Evolutionary conservation across 2,329 filamentous ascomycete species (phyloP).

Genomic region (Colletotrichum noveboracense): DNA sequence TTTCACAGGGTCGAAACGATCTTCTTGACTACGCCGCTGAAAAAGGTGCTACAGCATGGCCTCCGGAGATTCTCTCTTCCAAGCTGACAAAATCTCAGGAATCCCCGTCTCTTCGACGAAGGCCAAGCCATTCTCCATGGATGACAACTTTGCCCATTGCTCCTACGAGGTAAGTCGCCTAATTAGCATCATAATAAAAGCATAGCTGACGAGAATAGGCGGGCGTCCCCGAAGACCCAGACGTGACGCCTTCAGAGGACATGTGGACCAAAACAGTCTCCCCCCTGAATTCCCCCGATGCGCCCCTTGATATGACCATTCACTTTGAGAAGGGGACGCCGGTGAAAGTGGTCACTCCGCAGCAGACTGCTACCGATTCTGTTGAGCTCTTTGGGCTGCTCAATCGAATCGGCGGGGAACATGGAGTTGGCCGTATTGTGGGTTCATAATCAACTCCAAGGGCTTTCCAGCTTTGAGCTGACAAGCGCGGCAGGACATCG

Average conservation of each 20-base stretch:
- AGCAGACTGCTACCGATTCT: conserved; percentile 64
- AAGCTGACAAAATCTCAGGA: conserved; percentile 27
- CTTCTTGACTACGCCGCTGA: conserved; percentile 73
- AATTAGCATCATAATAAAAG: conserved; percentile 43
- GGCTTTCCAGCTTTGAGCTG: accelerated
- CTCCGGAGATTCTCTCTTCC: accelerated
- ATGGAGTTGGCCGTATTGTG: conserved; percentile 74
- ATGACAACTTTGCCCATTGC: conserved; percentile 66
- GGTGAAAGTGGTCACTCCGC: conserved; percentile 61
- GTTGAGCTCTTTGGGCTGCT: conserved; percentile 69
- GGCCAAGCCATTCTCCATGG: conserved; percentile 59
- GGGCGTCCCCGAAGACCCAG: conserved; percentile 67
- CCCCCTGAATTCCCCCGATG: conserved; percentile 66
- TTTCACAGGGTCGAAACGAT: conserved; percentile 65
- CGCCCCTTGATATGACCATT: conserved; percentile 69
- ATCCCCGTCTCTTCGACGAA: conserved; percentile 78
- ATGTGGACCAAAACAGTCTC: conserved; percentile 69
- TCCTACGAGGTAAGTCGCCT: conserved; percentile 71
- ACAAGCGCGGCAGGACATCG: conserved; percentile 28
- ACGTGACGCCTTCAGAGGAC: conserved; percentile 65
- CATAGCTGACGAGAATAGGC: background rate
- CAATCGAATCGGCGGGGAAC: conserved; percentile 66
- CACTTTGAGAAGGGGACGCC: conserved; percentile 72
- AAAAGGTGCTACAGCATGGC: conserved; percentile 38
- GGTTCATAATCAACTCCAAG: conserved; percentile 27